Evolutionary conservation across 1,139 yeast genomes (phyloP).

Genomic region (Nakaseomyces glabratus): DNA sequence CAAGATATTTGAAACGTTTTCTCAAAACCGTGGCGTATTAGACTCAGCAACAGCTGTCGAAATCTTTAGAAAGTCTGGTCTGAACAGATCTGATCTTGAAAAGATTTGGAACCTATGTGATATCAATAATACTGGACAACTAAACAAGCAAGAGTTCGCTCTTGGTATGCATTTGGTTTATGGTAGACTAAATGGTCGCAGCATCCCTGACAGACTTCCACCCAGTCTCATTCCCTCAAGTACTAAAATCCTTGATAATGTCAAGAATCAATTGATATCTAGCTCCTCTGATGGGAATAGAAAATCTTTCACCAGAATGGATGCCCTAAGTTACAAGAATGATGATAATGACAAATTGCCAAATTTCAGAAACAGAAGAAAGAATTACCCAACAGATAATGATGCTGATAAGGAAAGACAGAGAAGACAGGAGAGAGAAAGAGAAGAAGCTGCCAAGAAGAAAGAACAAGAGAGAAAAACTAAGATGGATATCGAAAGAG

Average conservation of each 20-base stretch:
- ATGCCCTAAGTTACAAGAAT: slow-evolving; percentile 31
- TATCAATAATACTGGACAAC: slow-evolving; percentile 58
- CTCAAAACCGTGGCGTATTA: slow-evolving; percentile 53
- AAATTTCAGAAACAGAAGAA: slow-evolving; percentile 30
- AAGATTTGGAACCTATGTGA: slow-evolving; percentile 82
- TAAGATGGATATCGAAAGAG: slow-evolving; percentile 7
- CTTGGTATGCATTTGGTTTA: slow-evolving; percentile 79
- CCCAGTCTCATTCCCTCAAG: slow-evolving; percentile 75
- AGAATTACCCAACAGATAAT: slow-evolving; percentile 16
- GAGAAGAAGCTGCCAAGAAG: slow-evolving; percentile 29
- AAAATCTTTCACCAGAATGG: slow-evolving; percentile 16
- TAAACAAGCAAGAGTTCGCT: slow-evolving; percentile 71
- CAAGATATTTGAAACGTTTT: slow-evolving; percentile 79
- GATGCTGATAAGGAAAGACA: slow-evolving; percentile 6
- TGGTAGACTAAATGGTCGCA: slow-evolving; percentile 62
- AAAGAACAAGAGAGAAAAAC: slow-evolving; percentile 4
- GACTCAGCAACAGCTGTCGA: slow-evolving; percentile 78
- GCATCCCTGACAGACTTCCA: slow-evolving; percentile 63
- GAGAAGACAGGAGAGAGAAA: slow-evolving; percentile 14
- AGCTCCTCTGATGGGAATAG: slow-evolving; percentile 10
- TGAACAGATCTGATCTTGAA: slow-evolving; percentile 76
- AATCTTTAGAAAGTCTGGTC: slow-evolving; percentile 84
- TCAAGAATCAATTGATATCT: slow-evolving; percentile 52
- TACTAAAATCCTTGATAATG: slow-evolving; percentile 48
- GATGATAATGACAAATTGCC: slow-evolving; percentile 35